Base-by-base conservation (phyloP, 495 filamentous ascomycete genomes). In the Aspergillus avenaceus region DNA sequence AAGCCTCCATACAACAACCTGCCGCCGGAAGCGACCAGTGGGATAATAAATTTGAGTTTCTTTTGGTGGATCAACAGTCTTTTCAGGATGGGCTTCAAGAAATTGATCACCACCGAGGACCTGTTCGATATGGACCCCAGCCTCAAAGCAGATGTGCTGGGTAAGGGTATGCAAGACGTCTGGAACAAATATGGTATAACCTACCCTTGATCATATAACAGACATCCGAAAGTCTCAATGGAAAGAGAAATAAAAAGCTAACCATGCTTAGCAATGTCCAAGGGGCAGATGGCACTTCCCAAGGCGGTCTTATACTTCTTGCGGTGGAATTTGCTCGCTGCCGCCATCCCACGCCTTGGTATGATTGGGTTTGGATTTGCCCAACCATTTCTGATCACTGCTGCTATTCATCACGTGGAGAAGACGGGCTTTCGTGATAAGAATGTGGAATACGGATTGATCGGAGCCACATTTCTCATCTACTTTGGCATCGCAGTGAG, bases 1-100 rank as follows among this genome's bases (percentile, higher is more conserved):
- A 63, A 56, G 8, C 50, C 65, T 1, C 47, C 58, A 44, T 81
- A 65, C 46, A 50, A 51, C 9, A 47, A 63, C 13, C 60, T 62
- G 32, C 66, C 79, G 8, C 70, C 75, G 0, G 83, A 87, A 58
- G 71, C 74, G 26, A 80, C 74, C 1, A 72, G 62, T 47, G 70
- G 78, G 1, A 58, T 79, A 1, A 74, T 76, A 45, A 73, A 58
- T 36, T 69, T 73, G 2, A 64, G 55, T 14, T 55, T 79, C 6
- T 82, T 80, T 58, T 76, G 62, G 50, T 85, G 83, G 81, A 61
- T 83, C 25, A 81, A 78, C 52, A 38, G 25, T 21, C 48, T 84
- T 6, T 71, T 85, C 22, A 50, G 43, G 21, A 52, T 55, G n/a
- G 80, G 81, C 0, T 77, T 75, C 28, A 64, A 48, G 9, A 65